A percentile compares a stretch with the other conserved stretches of the same genome.
Conservation (phyloP, 306 rosid species). For the Gynostemma pentaphyllum region DNA sequence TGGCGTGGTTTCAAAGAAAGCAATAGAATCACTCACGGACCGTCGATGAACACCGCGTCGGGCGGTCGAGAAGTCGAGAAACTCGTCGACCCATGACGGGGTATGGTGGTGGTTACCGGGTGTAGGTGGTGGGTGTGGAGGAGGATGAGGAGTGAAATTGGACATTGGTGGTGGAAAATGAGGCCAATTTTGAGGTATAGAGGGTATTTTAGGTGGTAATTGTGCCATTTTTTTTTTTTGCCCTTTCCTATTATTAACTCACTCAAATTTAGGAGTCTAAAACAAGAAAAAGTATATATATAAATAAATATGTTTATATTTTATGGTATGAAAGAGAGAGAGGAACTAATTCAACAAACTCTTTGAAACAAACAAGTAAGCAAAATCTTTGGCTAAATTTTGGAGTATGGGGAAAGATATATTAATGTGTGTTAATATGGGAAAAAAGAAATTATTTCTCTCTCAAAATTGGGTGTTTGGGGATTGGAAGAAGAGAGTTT, state of each 20-base stretch:
- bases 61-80: slow-evolving; percentile 69
- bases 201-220: slow-evolving; percentile 90
- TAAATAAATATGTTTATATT: too few species aligned
- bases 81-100: slow-evolving; percentile 64
- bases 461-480: too few species aligned
- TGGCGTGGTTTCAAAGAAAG: slow-evolving; percentile 63
- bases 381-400: too few species aligned
- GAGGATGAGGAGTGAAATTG: slow-evolving; percentile 29
- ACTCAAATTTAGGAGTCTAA: slow-evolving; percentile 4
- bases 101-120: slow-evolving; percentile 15
- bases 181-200: slow-evolving; percentile 68
- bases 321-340: neutral
- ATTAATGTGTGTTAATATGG: too few species aligned
- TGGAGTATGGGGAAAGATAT: too few species aligned
- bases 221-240: too few species aligned
- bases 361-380: too few species aligned
- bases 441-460: too few species aligned
- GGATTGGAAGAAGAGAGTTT: neutral
- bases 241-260: slow-evolving; percentile 18
- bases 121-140: slow-evolving; percentile 26
- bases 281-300: too few species aligned
- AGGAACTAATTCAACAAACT: neutral
- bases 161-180: slow-evolving; percentile 14
- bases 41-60: slow-evolving; percentile 65
- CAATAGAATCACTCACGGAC: slow-evolving; percentile 70